These are phyloP conservation scores for Murraya koenigii DNA, from an alignment of 345 rosid genomes.

Conservation along the genomic window DNA sequence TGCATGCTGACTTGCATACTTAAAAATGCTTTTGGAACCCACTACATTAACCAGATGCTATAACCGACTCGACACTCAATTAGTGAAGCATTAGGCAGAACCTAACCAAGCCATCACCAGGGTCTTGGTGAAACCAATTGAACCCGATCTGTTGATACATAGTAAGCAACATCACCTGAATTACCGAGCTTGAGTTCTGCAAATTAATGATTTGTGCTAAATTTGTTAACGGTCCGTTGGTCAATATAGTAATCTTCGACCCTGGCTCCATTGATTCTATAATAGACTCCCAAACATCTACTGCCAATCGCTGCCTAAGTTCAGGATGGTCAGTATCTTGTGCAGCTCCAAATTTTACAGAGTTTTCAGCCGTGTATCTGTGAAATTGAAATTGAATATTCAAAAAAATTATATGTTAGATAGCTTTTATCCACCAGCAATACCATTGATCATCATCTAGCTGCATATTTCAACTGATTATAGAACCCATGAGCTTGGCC, in stretches of 20 bases:
- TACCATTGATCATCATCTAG: background rate
- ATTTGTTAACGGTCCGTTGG: slow-evolving; percentile 81
- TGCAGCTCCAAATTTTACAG: slow-evolving; percentile 57
- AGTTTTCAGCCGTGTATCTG: slow-evolving; percentile 79
- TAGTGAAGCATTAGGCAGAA: background rate
- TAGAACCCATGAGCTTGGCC: background rate
- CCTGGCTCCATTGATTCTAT: slow-evolving; percentile 34
- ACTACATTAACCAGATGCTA: background rate
- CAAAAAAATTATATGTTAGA: background rate
- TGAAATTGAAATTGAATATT: background rate
- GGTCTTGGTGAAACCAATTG: background rate
- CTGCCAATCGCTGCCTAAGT: slow-evolving; percentile 64
- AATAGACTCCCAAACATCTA: slow-evolving; percentile 63
- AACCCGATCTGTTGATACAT: background rate
- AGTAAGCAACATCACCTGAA: slow-evolving; percentile 43
- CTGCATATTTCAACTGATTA: background rate
- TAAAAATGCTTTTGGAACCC: background rate
- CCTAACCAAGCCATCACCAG: background rate
- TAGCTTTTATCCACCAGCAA: background rate
- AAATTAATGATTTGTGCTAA: slow-evolving; percentile 53
- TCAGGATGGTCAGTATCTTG: slow-evolving; percentile 64
- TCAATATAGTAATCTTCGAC: slow-evolving; percentile 62
- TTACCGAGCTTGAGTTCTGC: slow-evolving; percentile 33
- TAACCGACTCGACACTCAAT: background rate
- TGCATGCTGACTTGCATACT: background rate